phyloP scores from a whole-genome alignment of 768 basidiomycete genomes.

The Xerocomellus dryophilus region DNA sequence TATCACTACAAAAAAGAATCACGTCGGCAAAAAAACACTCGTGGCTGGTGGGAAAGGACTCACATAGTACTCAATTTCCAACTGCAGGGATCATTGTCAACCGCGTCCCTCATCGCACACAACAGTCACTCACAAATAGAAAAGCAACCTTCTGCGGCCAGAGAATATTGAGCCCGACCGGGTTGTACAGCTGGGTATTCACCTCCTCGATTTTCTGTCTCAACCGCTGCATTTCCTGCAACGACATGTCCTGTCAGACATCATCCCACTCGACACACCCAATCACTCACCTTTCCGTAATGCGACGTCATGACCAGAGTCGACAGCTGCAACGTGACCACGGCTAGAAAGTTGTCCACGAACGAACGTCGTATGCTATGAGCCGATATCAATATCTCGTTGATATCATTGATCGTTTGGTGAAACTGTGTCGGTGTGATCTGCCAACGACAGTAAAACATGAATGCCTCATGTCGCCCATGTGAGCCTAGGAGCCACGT shows the following conservation, averaged over 20 bases:
- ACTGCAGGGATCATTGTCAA: conserved; percentile 42
- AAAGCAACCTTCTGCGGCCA: conserved; percentile 86
- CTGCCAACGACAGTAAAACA: conserved; percentile 37
- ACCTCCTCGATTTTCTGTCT: conserved; percentile 58
- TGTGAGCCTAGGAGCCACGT: conserved; percentile 28
- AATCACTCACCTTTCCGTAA: conserved; percentile 68
- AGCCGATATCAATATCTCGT: conserved; percentile 82
- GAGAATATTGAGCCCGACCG: conserved; percentile 80
- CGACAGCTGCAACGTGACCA: conserved; percentile 79
- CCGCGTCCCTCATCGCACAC: background rate
- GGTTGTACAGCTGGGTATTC: conserved; percentile 78
- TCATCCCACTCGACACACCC: background rate
- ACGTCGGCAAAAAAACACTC: background rate
- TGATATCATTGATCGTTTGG: conserved; percentile 87
- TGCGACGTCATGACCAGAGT: conserved; percentile 66
- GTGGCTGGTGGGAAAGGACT: conserved; percentile 30
- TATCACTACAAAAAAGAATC: conserved; percentile 19
- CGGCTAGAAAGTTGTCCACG: conserved; percentile 74
- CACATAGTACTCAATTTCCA: conserved; percentile 95
- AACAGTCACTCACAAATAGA: conserved; percentile 71
- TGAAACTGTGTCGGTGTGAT: conserved; percentile 89
- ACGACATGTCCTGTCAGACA: background rate
- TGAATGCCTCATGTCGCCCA: background rate
- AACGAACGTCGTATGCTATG: conserved; percentile 72
- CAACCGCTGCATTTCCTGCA: conserved; percentile 76